Percentiles rank a stretch among this genome's conserved stretches.
These are phyloP conservation scores for Penicillium sp. DNA, from an alignment of 2,329 filamentous ascomycete genomes.

Conservation along the genomic window DNA sequence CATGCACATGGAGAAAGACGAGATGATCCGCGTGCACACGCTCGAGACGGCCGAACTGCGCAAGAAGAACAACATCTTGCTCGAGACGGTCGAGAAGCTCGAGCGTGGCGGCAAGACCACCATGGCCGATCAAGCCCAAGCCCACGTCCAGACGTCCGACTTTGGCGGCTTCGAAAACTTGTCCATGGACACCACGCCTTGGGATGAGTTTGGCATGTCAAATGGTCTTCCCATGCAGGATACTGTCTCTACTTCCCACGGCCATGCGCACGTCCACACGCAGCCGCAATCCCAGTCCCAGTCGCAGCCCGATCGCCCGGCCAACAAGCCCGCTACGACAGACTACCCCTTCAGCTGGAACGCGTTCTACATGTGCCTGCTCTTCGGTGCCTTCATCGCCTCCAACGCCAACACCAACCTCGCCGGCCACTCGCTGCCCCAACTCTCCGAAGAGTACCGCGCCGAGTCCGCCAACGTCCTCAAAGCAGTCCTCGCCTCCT, in stretches of 20 bases:
- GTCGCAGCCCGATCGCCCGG: constrained; percentile 35
- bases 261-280: constrained; percentile 13
- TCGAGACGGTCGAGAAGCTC: constrained; percentile 62
- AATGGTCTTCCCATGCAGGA: constrained; percentile 57
- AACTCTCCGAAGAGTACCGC: constrained; percentile 50
- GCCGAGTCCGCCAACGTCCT: constrained; percentile 52
- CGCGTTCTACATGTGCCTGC: constrained; percentile 90
- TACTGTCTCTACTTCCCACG: constrained; percentile 32
- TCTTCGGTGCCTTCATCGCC: constrained; percentile 93
- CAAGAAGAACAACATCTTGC: constrained; percentile 84
- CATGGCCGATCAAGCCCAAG: constrained; percentile 44
- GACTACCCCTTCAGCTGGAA: constrained; percentile 68
- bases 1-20: constrained; percentile 84
- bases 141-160: constrained; percentile 60
- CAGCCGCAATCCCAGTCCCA: constrained; percentile 24
- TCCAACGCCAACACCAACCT: constrained; percentile 71
- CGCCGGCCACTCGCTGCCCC: constrained; percentile 57
- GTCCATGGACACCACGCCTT: constrained; percentile 72
- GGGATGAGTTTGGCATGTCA: constrained; percentile 81
- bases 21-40: constrained; percentile 84
- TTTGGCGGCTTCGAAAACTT: constrained; percentile 84
- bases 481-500: constrained; percentile 49
- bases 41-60: constrained; percentile 87
- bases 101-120: constrained; percentile 41
- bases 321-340: constrained; percentile 53